A percentile compares a stretch with the other conserved stretches of the same genome.
Conservation (phyloP, 2,329 filamentous ascomycete species). For the Fusarium proliferatum region DNA sequence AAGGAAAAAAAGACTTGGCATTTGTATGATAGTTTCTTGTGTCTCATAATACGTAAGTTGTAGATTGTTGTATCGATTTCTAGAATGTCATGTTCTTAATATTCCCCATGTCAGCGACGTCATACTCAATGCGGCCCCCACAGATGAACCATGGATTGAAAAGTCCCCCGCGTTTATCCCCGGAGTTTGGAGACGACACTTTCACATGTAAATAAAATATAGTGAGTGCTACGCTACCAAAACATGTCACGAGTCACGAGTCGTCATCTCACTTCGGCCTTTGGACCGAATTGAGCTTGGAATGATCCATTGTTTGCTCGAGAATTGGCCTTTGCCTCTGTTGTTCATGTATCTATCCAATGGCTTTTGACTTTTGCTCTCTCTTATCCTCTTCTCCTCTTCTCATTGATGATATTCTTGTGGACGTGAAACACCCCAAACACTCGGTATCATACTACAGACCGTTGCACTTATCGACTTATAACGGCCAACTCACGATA, state of each 20-base stretch:
- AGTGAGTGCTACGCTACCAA: background rate
- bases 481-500: slow-evolving; percentile 13
- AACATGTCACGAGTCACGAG: slow-evolving; percentile 41
- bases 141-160: background rate
- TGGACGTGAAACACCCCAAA: background rate
- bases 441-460: background rate
- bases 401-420: background rate
- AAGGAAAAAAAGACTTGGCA: background rate
- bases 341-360: background rate
- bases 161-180: slow-evolving; percentile 26
- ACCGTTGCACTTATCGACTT: slow-evolving; percentile 12
- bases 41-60: background rate
- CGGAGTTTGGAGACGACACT: slow-evolving; percentile 29
- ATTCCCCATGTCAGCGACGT: slow-evolving; percentile 21
- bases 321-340: background rate
- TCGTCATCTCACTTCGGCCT: slow-evolving; percentile 39
- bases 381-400: background rate
- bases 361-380: background rate
- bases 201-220: slow-evolving; percentile 41
- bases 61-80: background rate
- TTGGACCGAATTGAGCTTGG: slow-evolving; percentile 30
- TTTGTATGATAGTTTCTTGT: background rate
- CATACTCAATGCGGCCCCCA: slow-evolving; percentile 16
- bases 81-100: background rate
- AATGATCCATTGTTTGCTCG: background rate